These are phyloP conservation scores for Trichophyton mentagrophytes DNA, from an alignment of 2,329 filamentous ascomycete genomes.

Conservation along the genomic window DNA sequence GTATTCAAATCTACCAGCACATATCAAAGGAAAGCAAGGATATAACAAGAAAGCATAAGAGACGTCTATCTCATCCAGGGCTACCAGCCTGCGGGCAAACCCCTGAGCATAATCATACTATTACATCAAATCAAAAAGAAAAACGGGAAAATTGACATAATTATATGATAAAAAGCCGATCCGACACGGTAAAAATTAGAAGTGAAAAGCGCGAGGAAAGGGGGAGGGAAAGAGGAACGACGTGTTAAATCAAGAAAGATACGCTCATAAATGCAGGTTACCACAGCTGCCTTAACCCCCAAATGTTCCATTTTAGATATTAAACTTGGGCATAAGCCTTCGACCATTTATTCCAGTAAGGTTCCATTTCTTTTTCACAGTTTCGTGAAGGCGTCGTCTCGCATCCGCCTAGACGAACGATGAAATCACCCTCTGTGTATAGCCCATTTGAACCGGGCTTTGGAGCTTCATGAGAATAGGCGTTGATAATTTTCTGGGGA, in stretches of 20 bases:
- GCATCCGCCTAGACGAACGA: constrained; percentile 68
- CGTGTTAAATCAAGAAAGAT: background rate
- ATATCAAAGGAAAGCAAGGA: background rate
- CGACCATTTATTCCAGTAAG: constrained; percentile 37
- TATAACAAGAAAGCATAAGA: background rate
- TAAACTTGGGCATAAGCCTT: constrained; percentile 16
- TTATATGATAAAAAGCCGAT: background rate
- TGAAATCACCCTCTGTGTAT: constrained; percentile 74
- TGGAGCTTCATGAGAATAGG: constrained; percentile 48
- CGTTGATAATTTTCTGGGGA: constrained; percentile 73
- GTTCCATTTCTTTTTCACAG: constrained; percentile 59
- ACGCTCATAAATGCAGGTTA: constrained; percentile 2
- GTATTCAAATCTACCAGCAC: background rate
- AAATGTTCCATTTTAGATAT: background rate
- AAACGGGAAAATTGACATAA: background rate
- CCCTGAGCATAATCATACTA: background rate
- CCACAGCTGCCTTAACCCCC: background rate
- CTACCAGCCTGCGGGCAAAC: background rate
- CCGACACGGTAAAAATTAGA: background rate
- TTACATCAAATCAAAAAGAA: background rate
- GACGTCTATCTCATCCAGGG: constrained; percentile 2
- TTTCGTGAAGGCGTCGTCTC: constrained; percentile 41
- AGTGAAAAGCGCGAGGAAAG: background rate
- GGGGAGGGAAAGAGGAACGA: background rate
- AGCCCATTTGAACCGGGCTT: constrained; percentile 39